Evolutionary conservation across 352 stramenopile species (phyloP).

Genomic region (Pythium aquatile): DNA sequence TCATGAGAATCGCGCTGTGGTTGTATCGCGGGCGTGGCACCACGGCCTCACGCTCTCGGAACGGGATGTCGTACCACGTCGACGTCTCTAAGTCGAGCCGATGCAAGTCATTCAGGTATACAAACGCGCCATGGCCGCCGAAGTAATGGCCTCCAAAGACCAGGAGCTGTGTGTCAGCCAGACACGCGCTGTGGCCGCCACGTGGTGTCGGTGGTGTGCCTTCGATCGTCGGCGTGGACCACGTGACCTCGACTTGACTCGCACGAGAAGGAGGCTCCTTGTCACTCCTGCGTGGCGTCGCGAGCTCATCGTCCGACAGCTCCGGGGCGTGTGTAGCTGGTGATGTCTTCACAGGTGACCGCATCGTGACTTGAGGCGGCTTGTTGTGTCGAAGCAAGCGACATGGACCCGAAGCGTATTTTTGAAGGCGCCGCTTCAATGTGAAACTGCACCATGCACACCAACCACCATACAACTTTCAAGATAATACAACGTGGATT

Average conservation of each 20-base stretch:
- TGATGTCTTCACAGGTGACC: slow-evolving; percentile 6
- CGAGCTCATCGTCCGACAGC: not conserved
- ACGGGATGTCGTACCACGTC: slow-evolving; percentile 66
- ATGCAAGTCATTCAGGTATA: slow-evolving; percentile 91
- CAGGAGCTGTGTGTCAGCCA: slow-evolving; percentile 80
- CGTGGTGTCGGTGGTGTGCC: slow-evolving; percentile 54
- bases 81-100: slow-evolving; percentile 83
- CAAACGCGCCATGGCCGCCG: slow-evolving; percentile 76
- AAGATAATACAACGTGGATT: not conserved
- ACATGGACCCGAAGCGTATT: not conserved
- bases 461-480: not conserved
- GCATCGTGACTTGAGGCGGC: not conserved
- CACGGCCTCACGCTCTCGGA: slow-evolving; percentile 40
- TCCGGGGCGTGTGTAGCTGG: not conserved
- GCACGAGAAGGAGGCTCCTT: slow-evolving; percentile 25
- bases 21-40: slow-evolving; percentile 78
- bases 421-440: slow-evolving; percentile 12
- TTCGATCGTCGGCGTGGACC: slow-evolving; percentile 55
- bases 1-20: slow-evolving; percentile 81
- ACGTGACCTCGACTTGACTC: slow-evolving; percentile 52
- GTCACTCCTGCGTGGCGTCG: slow-evolving; percentile 10
- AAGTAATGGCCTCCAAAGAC: slow-evolving; percentile 91
- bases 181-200: slow-evolving; percentile 64
- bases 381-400: too few relatives aligned
- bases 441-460: not conserved